These are phyloP conservation scores for Fusarium circinatum DNA, from an alignment of 2,329 filamentous ascomycete species.

Conservation along the genomic window DNA sequence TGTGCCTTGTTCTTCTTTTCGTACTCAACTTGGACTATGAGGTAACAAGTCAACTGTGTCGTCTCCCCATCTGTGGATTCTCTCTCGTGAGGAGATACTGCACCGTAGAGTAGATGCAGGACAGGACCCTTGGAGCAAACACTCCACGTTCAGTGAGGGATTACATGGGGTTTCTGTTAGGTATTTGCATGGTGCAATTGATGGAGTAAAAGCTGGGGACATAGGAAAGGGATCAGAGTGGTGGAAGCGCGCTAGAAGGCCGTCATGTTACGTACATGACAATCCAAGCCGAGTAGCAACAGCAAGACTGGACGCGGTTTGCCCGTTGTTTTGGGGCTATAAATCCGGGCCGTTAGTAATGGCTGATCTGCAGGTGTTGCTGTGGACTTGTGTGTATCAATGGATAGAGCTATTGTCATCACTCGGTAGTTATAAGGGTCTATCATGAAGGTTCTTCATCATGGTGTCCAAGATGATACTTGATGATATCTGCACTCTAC, in stretches of 20 bases:
- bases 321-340: constrained; percentile 27
- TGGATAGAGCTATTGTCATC: background rate
- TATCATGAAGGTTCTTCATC: constrained; percentile 21
- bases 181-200: constrained; percentile 30
- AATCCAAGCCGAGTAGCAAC: background rate
- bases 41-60: background rate
- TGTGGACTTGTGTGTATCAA: background rate
- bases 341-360: constrained; percentile 30
- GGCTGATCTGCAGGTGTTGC: constrained; percentile 18
- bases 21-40: background rate
- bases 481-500: background rate
- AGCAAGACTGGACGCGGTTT: constrained; percentile 16
- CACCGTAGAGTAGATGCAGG: background rate
- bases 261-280: constrained; percentile 41
- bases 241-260: constrained; percentile 29
- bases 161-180: constrained; percentile 19
- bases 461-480: constrained; percentile 1
- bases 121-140: background rate
- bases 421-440: background rate
- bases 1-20: constrained; percentile 10
- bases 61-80: constrained; percentile 2
- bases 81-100: background rate
- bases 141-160: constrained; percentile 2
- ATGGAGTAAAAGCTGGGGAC: constrained; percentile 28
- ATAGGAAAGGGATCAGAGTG: background rate